A percentile compares a stretch with the other conserved stretches of the same genome.
These are phyloP conservation scores for Artemisia argyi DNA, from an alignment of 129 eudicot genomes.

Conservation along the genomic window DNA sequence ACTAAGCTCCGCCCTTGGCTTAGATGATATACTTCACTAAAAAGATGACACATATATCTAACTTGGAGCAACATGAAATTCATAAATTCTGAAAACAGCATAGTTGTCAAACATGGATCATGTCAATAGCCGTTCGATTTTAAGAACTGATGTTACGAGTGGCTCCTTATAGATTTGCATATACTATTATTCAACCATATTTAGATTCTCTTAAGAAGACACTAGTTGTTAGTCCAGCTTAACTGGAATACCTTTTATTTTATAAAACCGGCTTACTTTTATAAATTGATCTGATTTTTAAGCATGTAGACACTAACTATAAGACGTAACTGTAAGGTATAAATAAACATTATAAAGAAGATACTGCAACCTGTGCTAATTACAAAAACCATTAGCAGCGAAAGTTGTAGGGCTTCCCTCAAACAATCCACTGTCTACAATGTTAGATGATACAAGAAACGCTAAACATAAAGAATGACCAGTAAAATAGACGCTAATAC, in stretches of 20 bases:
- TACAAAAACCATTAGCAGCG: slow-evolving; percentile 6
- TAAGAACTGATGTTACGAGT: too few relatives aligned
- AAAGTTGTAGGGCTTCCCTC: not conserved
- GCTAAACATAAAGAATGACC: not conserved
- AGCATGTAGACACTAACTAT: not conserved
- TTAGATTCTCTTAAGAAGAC: not conserved
- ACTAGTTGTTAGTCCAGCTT: not conserved
- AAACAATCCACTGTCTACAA: not conserved
- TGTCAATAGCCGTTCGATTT: too few relatives aligned
- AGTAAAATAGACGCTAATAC: not conserved
- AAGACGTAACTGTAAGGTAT: not conserved
- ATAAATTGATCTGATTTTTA: not conserved
- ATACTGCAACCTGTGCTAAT: not conserved
- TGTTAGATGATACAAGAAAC: not conserved
- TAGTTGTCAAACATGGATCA: too few relatives aligned
- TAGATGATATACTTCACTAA: not conserved
- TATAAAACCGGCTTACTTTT: not conserved
- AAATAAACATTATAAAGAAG: not conserved
- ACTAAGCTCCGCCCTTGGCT: too few relatives aligned
- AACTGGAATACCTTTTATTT: not conserved
- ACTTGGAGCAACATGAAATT: too few relatives aligned
- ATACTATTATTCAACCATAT: not conserved
- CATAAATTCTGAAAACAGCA: too few relatives aligned
- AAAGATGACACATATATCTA: too few relatives aligned
- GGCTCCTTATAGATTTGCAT: too few relatives aligned